Evolutionary conservation across 148 eudicot genomes (phyloP).

Genomic region (Bassia scoparia): DNA sequence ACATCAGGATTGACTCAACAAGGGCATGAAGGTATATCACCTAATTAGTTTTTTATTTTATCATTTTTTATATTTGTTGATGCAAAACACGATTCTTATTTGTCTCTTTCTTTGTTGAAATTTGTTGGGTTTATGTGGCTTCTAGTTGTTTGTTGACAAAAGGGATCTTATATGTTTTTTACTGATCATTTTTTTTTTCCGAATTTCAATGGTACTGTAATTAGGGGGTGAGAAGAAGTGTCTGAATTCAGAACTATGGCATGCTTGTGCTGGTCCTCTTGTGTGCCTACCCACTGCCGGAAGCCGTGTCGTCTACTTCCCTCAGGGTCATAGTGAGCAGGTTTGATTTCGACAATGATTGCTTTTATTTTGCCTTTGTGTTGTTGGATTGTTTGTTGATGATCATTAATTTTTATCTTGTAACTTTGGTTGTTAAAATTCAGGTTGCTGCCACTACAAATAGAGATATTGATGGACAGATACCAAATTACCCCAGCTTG

Average conservation of each 20-base stretch:
- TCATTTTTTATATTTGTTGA: neutral
- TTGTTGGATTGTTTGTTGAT: neutral
- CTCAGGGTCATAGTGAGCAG: conserved; percentile 99
- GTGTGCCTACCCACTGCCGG: conserved; percentile 76
- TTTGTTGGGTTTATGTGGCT: neutral
- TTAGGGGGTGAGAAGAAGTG: conserved; percentile 76
- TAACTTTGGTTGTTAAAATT: conserved; percentile 24
- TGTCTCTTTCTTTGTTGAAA: neutral
- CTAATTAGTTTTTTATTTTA: neutral
- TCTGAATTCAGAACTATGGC: conserved; percentile 93
- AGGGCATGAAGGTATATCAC: conserved; percentile 39
- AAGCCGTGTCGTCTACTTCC: conserved; percentile 88
- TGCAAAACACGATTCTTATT: neutral
- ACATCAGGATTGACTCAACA: conserved; percentile 42
- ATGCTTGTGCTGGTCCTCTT: conserved; percentile 95
- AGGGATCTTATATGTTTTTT: neutral
- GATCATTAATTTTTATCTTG: conserved; percentile 8
- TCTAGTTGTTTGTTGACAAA: neutral
- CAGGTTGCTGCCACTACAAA: conserved; percentile 95
- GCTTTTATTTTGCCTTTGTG: conserved; percentile 3
- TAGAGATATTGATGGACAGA: conserved; percentile 80
- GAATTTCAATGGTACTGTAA: conserved; percentile 20
- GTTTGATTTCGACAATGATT: conserved; percentile 29
- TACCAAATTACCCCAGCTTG: conserved; percentile 85
- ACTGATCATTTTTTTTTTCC: neutral